Base-by-base conservation (phyloP, 1,284 basidiomycete species). In the Ganoderma lingzhi region DNA sequence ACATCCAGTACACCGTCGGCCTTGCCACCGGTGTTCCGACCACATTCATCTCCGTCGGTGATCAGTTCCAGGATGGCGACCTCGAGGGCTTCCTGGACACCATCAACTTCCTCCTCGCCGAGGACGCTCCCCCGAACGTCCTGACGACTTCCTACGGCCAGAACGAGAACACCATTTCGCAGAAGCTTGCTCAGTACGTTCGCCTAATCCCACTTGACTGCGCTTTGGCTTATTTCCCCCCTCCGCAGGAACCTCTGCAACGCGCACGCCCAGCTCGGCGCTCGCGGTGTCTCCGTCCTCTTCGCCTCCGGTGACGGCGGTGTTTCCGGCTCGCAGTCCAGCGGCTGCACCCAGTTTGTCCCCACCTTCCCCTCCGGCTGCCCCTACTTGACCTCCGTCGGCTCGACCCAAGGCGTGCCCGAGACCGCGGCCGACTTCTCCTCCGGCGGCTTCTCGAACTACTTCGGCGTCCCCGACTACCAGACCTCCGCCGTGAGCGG, bases 341-440 rank as follows among this genome's bases (percentile, higher is more conserved):
- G 83, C 10, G 12, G 9, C 66, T 83, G 74, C 64, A 75, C 23
- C 23, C 23, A 23, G 23, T 23, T 23, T 23, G 23, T 91, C 67
- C 91, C 92, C 17, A 82, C 78, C 0, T 94, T 94, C 86, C 93
- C 92, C 19, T 84, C 87, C 23, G 80, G 80, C 30, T 87, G 90
- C 89, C 71, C 86, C 84, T 67, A 14, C 75, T 86, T 92, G 42
- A 92, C 90, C 14, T 76, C 88, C 19, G 89, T 91, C 30, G 89
- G 89, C 19, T 87, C 85, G 17, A 90, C 88, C 0, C 81, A 78
- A 1, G 78, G 78, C 35, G 74, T 85, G 23, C 87, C 23, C 23
- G 23, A 23, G 23, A 23, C 23, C 23, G 23, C 23, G 23, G 23
- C 23, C 23, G 23, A 23, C 23, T 23, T 23, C 23, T 23, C 23